Base-by-base conservation (phyloP, 1,139 yeast genomes). In the Wickerhamomyces sp. region DNA sequence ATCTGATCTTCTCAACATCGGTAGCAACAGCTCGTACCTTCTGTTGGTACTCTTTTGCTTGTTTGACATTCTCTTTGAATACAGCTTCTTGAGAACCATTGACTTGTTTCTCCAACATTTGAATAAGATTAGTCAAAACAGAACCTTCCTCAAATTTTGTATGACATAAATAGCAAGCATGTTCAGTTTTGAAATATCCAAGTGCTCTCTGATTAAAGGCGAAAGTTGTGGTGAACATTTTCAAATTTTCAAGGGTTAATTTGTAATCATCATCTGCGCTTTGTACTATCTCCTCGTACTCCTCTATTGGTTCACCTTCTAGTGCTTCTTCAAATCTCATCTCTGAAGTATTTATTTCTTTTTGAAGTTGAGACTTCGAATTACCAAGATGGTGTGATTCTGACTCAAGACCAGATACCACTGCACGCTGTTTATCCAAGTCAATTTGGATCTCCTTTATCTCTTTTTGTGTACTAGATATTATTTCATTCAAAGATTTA, bases 161-260 rank as follows among this genome's bases (percentile, higher is more conserved):
- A 30, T 76, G 73, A 56, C 95, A 86, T 37, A 86, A 61, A 32
- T 80, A 65, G 56, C 95, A 86, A 40, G 72, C 68, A 28, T 78
- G 69, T 14, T 70, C 70, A 7, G 57, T 58, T 33, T 76, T 65
- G 0, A 92, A 89, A 38, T 78, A 62, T 33, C 76, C 74, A 15
- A 83, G 59, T 0, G 95, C 94, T 33, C 72, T 77, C 24, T 70
- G 59, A 49, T 84, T 82, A 56, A 81, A 84, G 37, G 74, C 76
- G 31, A 75, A 67, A 1, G 89, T 79, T 1, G 85, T 82, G 40
- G 78, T 80, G 25, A 74, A 74, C 45, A 84, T 76, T 50, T 82
- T 83, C 22, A 76, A 59, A 40, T 81, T 79, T 47, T 80, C 83
- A 28, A 77, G 61, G 0, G 85, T 77, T 20, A 70, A 71, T 38